Evolutionary conservation across 257 asterid species (phyloP).

Genomic region (Solanum ahanhuiri): DNA sequence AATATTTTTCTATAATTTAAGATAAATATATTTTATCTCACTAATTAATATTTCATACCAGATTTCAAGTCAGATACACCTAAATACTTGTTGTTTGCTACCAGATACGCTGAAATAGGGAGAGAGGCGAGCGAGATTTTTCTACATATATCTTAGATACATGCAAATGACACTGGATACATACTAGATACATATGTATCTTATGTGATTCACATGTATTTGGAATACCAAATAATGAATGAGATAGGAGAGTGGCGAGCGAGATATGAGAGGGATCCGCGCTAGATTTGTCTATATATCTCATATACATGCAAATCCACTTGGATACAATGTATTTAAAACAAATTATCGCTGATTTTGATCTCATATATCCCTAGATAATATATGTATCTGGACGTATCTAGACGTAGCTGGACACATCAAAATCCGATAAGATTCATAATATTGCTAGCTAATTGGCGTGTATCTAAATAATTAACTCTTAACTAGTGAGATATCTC

Average conservation of each 20-base stretch:
- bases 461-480: too few species aligned
- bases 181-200: too few species aligned
- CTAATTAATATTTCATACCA: not conserved
- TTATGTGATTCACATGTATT: too few species aligned
- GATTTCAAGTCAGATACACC: not conserved
- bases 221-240: not conserved
- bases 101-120: not conserved
- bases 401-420: not conserved
- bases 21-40: not conserved
- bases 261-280: not conserved
- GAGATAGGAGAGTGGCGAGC: not conserved
- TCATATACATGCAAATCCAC: not conserved
- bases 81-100: not conserved
- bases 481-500: not conserved
- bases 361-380: not conserved
- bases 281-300: too few species aligned
- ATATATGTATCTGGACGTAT: too few species aligned
- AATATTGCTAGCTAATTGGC: too few species aligned
- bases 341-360: too few species aligned
- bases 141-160: too few species aligned
- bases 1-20: too few species aligned
- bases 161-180: too few species aligned
- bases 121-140: not conserved
- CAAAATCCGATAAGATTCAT: too few species aligned
- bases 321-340: not conserved